Base-by-base conservation (phyloP, 768 basidiomycete species). In the Pseudohyphozyma bogoriensis region DNA sequence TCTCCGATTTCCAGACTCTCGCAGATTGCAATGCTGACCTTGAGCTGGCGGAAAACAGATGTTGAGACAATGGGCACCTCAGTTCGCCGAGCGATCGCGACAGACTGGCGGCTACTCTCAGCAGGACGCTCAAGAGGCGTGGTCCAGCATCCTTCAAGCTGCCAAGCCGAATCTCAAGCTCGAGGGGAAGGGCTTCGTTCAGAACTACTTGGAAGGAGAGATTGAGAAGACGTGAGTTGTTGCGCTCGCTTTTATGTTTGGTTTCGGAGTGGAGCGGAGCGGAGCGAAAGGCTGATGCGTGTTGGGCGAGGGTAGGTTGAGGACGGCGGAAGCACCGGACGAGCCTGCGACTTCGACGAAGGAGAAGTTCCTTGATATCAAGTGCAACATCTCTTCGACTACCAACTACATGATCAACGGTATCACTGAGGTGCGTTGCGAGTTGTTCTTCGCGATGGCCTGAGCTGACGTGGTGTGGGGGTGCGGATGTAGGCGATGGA, bases 101-200 rank as follows among this genome's bases (percentile, higher is more conserved):
- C 35, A 46, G 31, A 56, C 49, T 1, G 75, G 77, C 13, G 79
- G 79, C 22, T 89, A 83, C 69, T 84, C 91, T 2, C 95, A 96
- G 72, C 93, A 96, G 80, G 80, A 95, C 69, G 90, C 90, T 24
- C 91, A 93, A 71, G 90, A 95, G 73, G 92, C 89, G 68, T 91
- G 85, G 77, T 79, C 77, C 11, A 81, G 84, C 55, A 82, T 93
- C 61, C 76, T 87, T 22, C 83, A 83, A 59, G 79, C 84, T 0
- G 76, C 92, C 51, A 79, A 82, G 60, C 55, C 53, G 35, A 82
- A 85, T n/a, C 78, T 90, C 15, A 60, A 71, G 33, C 24, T 28
- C 49, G 54, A 42, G 26, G 55, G 47, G 0, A 80, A 78, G 66
- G 82, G 78, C 64, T 88, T 91, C 56, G 79, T 91, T 0, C 83